A percentile compares a stretch with the other conserved stretches of the same genome.
Evolutionary conservation across 73 alveolate genomes (phyloP).

Genomic region (Tetrahymena malaccensis): DNA sequence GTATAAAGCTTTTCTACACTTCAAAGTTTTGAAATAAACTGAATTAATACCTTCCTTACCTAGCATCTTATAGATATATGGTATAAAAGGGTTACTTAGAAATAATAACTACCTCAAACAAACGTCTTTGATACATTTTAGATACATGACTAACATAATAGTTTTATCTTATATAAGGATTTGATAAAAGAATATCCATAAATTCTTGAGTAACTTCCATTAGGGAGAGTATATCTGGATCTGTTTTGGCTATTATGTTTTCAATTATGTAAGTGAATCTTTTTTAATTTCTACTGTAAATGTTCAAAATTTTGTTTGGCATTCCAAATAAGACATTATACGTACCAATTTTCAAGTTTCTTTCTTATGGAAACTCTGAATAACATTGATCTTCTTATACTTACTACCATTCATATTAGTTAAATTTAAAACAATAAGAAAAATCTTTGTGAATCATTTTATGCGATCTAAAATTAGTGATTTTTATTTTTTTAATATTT

Average conservation of each 20-base stretch:
- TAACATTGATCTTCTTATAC: neutral
- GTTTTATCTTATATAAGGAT: neutral
- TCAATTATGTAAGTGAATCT: neutral
- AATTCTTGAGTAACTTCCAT: neutral
- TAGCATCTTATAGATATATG: neutral
- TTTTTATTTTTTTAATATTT: too few species aligned
- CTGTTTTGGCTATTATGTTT: neutral
- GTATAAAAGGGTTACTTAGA: neutral
- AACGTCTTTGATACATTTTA: neutral
- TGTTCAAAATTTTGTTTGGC: neutral
- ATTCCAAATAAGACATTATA: neutral
- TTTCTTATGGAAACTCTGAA: neutral
- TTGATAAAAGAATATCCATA: neutral
- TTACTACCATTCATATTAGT: neutral
- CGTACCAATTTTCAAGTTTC: neutral
- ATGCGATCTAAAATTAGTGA: too few species aligned
- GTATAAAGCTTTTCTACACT: neutral
- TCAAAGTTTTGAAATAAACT: neutral
- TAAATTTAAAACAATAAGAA: neutral
- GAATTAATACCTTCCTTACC: neutral
- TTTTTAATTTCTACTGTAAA: neutral
- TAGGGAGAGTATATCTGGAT: neutral
- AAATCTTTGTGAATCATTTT: neutral
- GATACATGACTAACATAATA: neutral
- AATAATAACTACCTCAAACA: neutral